Base-by-base conservation (phyloP, 2,329 filamentous ascomycete species). In the Calonectria leucothoes region DNA sequence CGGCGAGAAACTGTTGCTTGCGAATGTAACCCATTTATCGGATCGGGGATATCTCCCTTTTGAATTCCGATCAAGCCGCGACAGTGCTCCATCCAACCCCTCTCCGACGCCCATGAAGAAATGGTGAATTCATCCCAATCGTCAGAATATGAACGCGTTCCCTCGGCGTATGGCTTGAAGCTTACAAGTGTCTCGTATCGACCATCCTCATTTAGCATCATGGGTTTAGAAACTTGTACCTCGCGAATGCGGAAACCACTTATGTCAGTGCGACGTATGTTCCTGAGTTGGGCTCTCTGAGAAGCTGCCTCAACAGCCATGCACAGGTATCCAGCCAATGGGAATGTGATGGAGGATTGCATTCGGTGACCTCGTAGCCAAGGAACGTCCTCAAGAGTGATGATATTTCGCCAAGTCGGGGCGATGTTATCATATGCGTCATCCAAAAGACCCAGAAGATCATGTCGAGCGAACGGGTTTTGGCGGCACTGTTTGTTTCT, bases 41-140 rank as follows among this genome's bases (percentile, higher is more conserved):
- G 72, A 42, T 83, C 81, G 12, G 49, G 45, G 1, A 63, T 33
- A 2, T 29, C 59, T 11, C 67, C 63, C 51, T 79, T 79, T 20
- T 79, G 76, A 27, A 88, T 84, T 7, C 85, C 82, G 12, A 91
- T 84, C 4, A 89, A 82, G 17, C 89, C 89, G 64, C 87, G 85
- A 78, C 90, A 92, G 77, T 92, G 88, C 77, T 92, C 89, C 0
- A 87, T 87, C 91, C 91, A 92, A 14, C 88, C 87, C 42, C 88
- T 85, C 11, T 81, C 85, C 20, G 85, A 84, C 0, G 86, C 86
- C 86, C 87, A 91, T 0, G 90, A 91, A 59, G 86, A 89, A 29
- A 92, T 88, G 2, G 85, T 82, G 81, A 92, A 92, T 77, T 90
- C 89, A 64, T 89, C 85, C 89, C 89, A 91, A 3, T 82, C 79